Evolutionary conservation across 2,329 filamentous ascomycete species (phyloP).

Genomic region (Aspergillus pseudonomiae): DNA sequence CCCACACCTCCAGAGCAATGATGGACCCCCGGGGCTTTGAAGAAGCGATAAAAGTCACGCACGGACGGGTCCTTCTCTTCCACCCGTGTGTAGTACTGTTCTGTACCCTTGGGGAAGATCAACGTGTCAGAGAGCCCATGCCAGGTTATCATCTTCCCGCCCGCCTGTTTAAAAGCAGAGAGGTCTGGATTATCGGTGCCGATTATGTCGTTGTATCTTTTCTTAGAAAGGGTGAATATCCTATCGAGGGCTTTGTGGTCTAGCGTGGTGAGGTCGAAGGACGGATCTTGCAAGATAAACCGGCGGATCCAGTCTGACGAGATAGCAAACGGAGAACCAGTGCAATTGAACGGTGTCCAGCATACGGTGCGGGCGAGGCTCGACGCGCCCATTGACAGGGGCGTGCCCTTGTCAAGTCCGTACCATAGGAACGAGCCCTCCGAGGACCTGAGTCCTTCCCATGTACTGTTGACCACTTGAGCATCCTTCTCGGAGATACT

Average conservation of each 20-base stretch:
- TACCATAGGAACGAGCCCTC: conserved; percentile 35
- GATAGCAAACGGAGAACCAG: conserved; percentile 32
- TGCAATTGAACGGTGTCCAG: conserved; percentile 25
- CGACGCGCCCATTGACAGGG: conserved; percentile 19
- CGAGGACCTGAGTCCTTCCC: conserved; percentile 32
- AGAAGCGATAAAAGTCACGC: conserved; percentile 41
- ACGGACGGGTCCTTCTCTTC: conserved; percentile 27
- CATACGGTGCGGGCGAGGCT: conserved; percentile 31
- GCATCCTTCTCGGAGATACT: conserved; percentile 34
- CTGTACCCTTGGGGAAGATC: conserved; percentile 41
- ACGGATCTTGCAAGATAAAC: conserved; percentile 37
- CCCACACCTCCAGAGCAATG: conserved; percentile 40
- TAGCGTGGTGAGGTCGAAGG: conserved; percentile 36
- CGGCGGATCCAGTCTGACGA: conserved; percentile 36
- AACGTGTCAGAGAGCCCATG: conserved; percentile 46
- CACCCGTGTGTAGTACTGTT: conserved; percentile 42
- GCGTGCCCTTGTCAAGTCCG: conserved; percentile 32
- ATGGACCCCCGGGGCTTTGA: conserved; percentile 42
- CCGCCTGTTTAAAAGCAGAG: conserved; percentile 35
- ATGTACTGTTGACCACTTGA: conserved; percentile 32
- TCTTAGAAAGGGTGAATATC: conserved; percentile 28
- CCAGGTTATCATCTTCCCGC: conserved; percentile 49
- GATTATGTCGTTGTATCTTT: conserved; percentile 40
- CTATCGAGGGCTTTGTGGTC: conserved; percentile 27
- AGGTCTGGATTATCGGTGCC: conserved; percentile 44